A percentile compares a stretch with the other conserved stretches of the same genome.
Conservation (phyloP, 805 yeast species). For the Candida sonorensis region DNA sequence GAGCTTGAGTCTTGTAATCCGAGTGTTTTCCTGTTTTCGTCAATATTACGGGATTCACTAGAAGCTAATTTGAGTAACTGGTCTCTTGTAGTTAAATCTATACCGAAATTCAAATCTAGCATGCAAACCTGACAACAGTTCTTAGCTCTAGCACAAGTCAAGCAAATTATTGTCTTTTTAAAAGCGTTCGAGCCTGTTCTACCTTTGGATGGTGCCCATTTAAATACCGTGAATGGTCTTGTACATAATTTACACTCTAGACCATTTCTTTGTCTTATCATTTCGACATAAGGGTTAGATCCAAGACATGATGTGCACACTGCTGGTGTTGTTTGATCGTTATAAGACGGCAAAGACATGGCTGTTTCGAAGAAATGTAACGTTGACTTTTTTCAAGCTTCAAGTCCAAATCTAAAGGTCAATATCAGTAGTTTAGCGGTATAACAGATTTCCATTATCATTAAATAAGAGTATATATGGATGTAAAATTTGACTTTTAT, state of each 20-base stretch:
- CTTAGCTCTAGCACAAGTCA: slow-evolving; percentile 68
- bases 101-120: slow-evolving; percentile 72
- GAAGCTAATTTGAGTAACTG: slow-evolving; percentile 66
- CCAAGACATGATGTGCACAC: slow-evolving; percentile 77
- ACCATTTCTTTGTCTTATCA: slow-evolving; percentile 65
- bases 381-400: too few species aligned
- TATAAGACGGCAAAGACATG: slow-evolving; percentile 6
- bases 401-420: too few species aligned
- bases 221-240: slow-evolving; percentile 72
- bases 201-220: slow-evolving; percentile 54
- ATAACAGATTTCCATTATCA: too few species aligned
- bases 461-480: too few species aligned
- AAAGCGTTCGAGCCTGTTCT: slow-evolving; percentile 25
- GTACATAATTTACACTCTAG: slow-evolving; percentile 84
- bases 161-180: slow-evolving; percentile 65
- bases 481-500: too few species aligned
- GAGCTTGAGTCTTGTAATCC: slow-evolving; percentile 29
- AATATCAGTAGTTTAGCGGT: too few species aligned
- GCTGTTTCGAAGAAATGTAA: too few species aligned
- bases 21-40: slow-evolving; percentile 5
- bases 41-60: slow-evolving; percentile 32
- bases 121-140: slow-evolving; percentile 88
- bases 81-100: slow-evolving; percentile 76
- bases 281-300: slow-evolving; percentile 51
- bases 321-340: slow-evolving; percentile 39